Conservation (phyloP, 495 filamentous ascomycete genomes). For the Trichoderma virens region DNA sequence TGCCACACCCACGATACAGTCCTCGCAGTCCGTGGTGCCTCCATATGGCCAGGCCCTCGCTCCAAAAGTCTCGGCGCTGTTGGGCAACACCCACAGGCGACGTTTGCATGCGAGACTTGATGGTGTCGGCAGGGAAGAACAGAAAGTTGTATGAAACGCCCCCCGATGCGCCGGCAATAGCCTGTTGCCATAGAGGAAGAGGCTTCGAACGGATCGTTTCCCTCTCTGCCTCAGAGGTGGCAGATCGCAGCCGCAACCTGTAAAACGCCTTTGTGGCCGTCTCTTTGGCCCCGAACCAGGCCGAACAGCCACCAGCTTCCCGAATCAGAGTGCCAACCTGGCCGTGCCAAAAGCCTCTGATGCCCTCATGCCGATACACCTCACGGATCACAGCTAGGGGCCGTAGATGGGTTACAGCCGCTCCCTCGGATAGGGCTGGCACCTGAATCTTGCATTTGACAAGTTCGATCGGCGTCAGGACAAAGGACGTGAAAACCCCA, state of each 20-base stretch:
- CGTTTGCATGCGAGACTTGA: conserved; percentile 96
- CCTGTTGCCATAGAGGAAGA: conserved; percentile 69
- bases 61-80: conserved; percentile 55
- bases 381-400: conserved; percentile 57
- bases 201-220: conserved; percentile 25
- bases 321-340: conserved; percentile 89
- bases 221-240: conserved; percentile 23
- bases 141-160: conserved; percentile 93
- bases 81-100: conserved; percentile 50
- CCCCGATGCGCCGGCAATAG: conserved; percentile 80
- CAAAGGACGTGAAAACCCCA: conserved; percentile 82
- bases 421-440: conserved; percentile 28
- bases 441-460: conserved; percentile 99
- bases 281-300: conserved; percentile 95
- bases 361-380: conserved; percentile 70
- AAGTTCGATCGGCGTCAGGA: conserved; percentile 92
- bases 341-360: conserved; percentile 88
- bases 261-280: conserved; percentile 61
- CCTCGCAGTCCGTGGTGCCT: conserved; percentile 70
- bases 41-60: conserved; percentile 65
- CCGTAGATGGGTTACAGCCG: conserved; percentile 19
- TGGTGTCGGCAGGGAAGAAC: conserved; percentile 93
- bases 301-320: conserved; percentile 85
- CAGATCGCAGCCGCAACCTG: conserved; percentile 28
- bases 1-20: conserved; percentile 89